These are phyloP conservation scores for Acorus gramineus DNA, from an alignment of 106 monocot species.

Conservation along the genomic window DNA sequence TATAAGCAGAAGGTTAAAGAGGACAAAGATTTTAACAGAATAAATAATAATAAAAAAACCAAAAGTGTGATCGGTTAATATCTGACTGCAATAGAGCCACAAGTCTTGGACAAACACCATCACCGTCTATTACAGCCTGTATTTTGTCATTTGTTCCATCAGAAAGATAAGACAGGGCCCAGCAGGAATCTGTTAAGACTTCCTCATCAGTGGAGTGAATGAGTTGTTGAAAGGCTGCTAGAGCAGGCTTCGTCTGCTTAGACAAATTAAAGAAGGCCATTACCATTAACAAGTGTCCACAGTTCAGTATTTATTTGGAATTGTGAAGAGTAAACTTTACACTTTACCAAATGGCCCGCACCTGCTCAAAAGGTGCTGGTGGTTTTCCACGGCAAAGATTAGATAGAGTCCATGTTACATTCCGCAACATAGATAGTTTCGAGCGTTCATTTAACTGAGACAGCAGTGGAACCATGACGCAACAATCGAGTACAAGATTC, in stretches of 20 bases:
- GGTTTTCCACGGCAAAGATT: conserved; percentile 53
- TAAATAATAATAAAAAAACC: neutral
- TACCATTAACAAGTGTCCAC: neutral
- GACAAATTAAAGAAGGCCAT: neutral
- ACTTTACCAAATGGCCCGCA: neutral
- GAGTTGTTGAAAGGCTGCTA: conserved; percentile 19
- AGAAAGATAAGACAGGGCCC: conserved; percentile 36
- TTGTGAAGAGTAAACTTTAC: too few relatives aligned
- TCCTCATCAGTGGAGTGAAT: conserved; percentile 38
- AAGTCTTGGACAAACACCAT: conserved; percentile 28
- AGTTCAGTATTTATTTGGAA: too few relatives aligned
- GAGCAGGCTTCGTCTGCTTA: conserved; percentile 29
- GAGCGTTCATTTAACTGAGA: conserved; percentile 36
- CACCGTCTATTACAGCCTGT: conserved; percentile 28
- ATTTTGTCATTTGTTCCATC: conserved; percentile 32
- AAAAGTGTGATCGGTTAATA: neutral
- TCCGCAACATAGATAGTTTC: conserved; percentile 52
- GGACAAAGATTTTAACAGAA: neutral
- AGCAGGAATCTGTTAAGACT: conserved; percentile 30
- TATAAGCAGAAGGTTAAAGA: neutral
- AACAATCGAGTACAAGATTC: conserved; percentile 42
- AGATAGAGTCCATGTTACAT: conserved; percentile 51
- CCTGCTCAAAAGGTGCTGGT: conserved; percentile 36
- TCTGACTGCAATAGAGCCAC: conserved; percentile 32
- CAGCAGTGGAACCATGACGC: conserved; percentile 32